A percentile compares a stretch with the other conserved stretches of the same genome.
Conservation (phyloP, 805 yeast genomes). For the Yarrowia sp. region DNA sequence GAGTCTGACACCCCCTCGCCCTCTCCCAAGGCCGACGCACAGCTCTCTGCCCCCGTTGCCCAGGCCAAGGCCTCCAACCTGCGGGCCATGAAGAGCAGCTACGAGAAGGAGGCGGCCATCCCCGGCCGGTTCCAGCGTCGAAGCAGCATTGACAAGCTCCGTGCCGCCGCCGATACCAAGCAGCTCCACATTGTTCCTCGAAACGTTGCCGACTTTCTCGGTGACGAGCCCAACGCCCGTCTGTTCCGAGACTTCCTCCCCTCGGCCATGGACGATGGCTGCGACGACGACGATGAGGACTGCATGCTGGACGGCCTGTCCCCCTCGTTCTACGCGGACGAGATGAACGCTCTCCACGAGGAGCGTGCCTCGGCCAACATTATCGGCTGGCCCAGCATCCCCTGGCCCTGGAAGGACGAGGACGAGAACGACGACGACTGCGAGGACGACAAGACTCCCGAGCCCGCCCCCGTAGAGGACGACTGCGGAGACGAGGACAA, state of each 20-base stretch:
- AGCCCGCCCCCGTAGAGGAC: background rate
- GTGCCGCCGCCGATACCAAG: background rate
- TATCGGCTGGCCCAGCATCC: conserved; percentile 21
- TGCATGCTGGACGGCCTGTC: background rate
- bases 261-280: background rate
- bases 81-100: background rate
- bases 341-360: background rate
- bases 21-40: background rate
- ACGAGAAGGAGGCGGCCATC: background rate
- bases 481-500: conserved; percentile 10
- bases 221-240: background rate
- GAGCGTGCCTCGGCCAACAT: conserved; percentile 10
- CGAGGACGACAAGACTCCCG: background rate
- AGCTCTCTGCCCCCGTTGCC: background rate
- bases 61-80: background rate
- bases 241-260: conserved; percentile 20
- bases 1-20: background rate
- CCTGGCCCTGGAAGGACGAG: conserved; percentile 26
- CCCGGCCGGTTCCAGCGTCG: conserved; percentile 11
- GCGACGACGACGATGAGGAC: conserved; percentile 13
- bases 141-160: conserved; percentile 9
- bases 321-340: background rate
- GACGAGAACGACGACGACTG: conserved; percentile 4
- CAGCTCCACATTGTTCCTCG: conserved; percentile 7
- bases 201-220: background rate